A percentile compares a stretch with the other conserved stretches of the same genome.
Evolutionary conservation across 352 stramenopile species (phyloP).

Genomic region (Globisporangium mamillatum): DNA sequence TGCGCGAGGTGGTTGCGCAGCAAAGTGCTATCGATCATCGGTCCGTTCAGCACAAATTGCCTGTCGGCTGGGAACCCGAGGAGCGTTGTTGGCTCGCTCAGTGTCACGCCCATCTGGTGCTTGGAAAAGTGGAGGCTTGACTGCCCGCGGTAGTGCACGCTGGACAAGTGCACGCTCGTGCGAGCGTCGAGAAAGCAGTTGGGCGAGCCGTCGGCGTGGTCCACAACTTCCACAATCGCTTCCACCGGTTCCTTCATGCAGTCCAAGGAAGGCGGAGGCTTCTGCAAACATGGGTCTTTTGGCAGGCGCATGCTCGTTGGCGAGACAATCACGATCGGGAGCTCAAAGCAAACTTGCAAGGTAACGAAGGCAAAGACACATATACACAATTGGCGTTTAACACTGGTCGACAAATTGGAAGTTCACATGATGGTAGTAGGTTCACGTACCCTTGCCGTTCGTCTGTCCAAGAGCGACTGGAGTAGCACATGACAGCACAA

Average conservation of each 20-base stretch:
- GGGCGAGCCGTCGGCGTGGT: background rate
- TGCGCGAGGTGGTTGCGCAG: conserved; percentile 80
- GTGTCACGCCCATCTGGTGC: conserved; percentile 74
- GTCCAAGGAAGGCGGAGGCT: conserved; percentile 1
- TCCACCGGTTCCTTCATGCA: conserved; percentile 13
- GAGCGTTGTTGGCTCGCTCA: conserved; percentile 31
- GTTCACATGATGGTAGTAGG: background rate
- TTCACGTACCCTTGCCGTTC: background rate
- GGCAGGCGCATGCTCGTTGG: conserved; percentile 3
- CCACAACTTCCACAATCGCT: conserved; percentile 12
- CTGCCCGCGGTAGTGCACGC: conserved; percentile 68
- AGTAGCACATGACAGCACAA: background rate
- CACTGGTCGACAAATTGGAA: background rate
- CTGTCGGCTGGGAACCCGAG: conserved; percentile 62
- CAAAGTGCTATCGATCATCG: conserved; percentile 66
- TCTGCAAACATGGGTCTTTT: background rate
- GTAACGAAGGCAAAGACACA: background rate
- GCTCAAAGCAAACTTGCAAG: conserved; percentile 2
- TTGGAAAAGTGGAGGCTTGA: conserved; percentile 76
- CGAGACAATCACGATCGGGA: conserved; percentile 9
- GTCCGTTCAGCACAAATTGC: conserved; percentile 73
- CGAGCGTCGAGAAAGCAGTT: conserved; percentile 9
- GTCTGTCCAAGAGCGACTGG: background rate
- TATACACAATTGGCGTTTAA: too few species aligned
- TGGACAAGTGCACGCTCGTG: background rate